Evolutionary conservation across 148 eudicot genomes (phyloP).

Genomic region (Arbutus unedo): DNA sequence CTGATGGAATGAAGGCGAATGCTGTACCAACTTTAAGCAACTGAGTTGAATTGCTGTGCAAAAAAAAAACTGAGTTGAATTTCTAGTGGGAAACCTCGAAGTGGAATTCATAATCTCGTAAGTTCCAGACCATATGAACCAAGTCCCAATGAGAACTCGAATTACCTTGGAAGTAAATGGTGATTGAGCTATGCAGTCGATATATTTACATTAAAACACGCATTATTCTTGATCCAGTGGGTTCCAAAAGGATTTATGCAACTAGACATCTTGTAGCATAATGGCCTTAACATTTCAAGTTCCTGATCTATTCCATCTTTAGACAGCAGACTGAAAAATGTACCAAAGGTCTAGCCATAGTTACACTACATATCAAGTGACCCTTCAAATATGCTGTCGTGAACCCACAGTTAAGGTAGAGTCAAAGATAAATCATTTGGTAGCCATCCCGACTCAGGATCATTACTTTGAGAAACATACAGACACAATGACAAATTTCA

Average conservation of each 20-base stretch:
- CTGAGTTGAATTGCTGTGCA: background rate
- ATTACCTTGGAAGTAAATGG: background rate
- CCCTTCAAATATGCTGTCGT: background rate
- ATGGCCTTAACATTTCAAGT: background rate
- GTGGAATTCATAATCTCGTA: background rate
- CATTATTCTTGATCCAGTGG: background rate
- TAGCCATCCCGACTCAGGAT: background rate
- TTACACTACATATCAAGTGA: background rate
- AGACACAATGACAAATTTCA: background rate
- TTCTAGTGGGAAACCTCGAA: background rate
- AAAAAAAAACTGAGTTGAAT: background rate
- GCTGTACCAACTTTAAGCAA: background rate
- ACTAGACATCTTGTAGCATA: background rate
- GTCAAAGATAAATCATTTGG: background rate
- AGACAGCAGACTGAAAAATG: background rate
- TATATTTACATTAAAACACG: background rate
- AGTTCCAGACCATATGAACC: background rate
- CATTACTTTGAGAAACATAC: background rate
- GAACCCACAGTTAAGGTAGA: background rate
- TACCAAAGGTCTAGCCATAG: background rate
- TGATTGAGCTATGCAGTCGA: background rate
- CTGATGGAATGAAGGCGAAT: background rate
- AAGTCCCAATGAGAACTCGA: background rate
- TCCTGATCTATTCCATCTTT: background rate
- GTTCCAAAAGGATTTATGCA: background rate